Evolutionary conservation across 176 grass and related monocot species (phyloP), one percentile per base, ranked within the genome.

Genomic region (Leersia perrieri): DNA sequence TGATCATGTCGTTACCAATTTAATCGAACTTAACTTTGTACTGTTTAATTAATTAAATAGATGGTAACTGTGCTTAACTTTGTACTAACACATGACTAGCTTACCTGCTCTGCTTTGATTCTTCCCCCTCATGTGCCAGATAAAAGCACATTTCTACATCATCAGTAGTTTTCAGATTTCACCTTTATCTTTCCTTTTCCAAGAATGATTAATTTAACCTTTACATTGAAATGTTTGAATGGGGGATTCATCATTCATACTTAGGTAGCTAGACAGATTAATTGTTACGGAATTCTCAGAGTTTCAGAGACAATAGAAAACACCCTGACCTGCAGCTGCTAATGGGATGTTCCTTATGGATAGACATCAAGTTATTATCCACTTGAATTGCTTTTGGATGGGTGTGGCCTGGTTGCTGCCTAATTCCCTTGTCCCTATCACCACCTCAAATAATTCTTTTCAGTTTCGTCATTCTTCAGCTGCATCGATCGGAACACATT

Each of bases 311-410:
- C 27, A 38, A 25, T 22, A 57, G 22, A 58, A 60, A 38, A 78
- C 55, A 63, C 61, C 65, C 55, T 63, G 31, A 30, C 1, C 29
- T 1, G 66, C 63, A 13, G 49, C 66, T 20, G 33, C 41, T 86
- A 42, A 34, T 86, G 76, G n/a, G 68, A 3, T 57, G 65, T 47
- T 70, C 34, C 33, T 80, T 75, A 28, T 75, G 84, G 84, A 87
- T 87, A 87, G 61, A 40, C 77, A 81, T 81, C 36, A 44, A 29
- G 77, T 80, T 74, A 49, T 80, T 74, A 63, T 80, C 84, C 57
- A 72, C 75, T 85, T 72, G 58, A 58, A 11, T n/a, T 58, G n/a
- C 22, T 60, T 65, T 22, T 61, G 61, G 35, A 75, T 68, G 63
- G 35, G 26, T 26, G 20, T 41, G 84, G 25, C 60, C 42, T 42